A percentile compares a stretch with the other conserved stretches of the same genome.
Conservation (phyloP, 2,329 filamentous ascomycete species). For the Pestalotiopsis sp. region DNA sequence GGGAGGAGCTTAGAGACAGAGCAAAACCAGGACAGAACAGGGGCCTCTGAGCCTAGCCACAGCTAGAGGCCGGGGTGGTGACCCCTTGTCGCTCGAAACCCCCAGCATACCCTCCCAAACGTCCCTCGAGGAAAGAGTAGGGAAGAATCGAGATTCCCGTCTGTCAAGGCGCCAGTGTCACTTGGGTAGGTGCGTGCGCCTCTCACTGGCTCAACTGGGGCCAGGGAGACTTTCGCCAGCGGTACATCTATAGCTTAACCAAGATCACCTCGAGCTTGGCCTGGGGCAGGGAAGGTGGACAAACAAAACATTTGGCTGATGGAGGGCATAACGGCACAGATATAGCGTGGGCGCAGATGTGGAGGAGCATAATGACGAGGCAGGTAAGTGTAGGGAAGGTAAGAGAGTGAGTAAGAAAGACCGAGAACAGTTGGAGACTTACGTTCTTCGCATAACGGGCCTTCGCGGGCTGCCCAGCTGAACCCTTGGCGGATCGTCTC, state of each 20-base stretch:
- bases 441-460: conserved; percentile 97
- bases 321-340: conserved; percentile 6
- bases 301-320: neutral
- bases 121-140: neutral
- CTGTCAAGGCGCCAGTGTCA: neutral
- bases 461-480: conserved; percentile 94
- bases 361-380: neutral
- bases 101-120: conserved; percentile 1
- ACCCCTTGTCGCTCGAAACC: neutral
- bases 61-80: neutral
- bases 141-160: conserved; percentile 4
- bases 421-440: conserved; percentile 44
- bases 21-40: neutral
- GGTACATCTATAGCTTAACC: neutral
- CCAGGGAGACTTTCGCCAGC: neutral
- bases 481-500: conserved; percentile 96
- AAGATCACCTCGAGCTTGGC: neutral
- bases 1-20: neutral
- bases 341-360: neutral
- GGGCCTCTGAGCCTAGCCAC: conserved; percentile 1
- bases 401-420: neutral
- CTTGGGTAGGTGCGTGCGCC: neutral
- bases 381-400: conserved; percentile 1
- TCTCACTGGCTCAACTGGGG: neutral
- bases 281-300: neutral